Evolutionary conservation across 2,329 filamentous ascomycete species (phyloP).

Genomic region (Botrytis elliptica): DNA sequence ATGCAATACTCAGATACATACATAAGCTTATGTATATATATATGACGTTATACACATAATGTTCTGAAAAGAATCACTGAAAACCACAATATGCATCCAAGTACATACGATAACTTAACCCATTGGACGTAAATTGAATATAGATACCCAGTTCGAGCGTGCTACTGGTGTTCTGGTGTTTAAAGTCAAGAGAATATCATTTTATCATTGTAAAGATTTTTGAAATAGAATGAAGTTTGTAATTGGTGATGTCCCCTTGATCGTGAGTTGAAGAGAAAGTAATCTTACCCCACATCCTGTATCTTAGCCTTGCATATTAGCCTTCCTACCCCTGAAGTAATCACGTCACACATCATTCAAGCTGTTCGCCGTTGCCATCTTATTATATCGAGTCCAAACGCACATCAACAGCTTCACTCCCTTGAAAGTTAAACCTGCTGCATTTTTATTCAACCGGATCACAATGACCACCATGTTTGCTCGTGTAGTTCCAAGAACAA

Average conservation of each 20-base stretch:
- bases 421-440: background rate
- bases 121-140: background rate
- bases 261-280: background rate
- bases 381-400: background rate
- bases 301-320: background rate
- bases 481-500: background rate
- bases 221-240: background rate
- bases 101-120: background rate
- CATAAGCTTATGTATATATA: too few relatives aligned
- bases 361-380: background rate
- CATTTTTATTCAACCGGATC: background rate
- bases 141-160: background rate
- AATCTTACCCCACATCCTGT: background rate
- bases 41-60: too few relatives aligned
- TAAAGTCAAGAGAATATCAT: background rate
- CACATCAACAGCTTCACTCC: background rate
- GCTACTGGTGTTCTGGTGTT: too few relatives aligned
- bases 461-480: constrained; percentile 1
- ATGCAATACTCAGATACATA: background rate
- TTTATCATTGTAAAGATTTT: background rate
- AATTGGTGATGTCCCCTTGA: background rate
- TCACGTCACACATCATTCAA: background rate
- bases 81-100: background rate
- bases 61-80: background rate
- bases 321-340: background rate